Conservation (phyloP, 257 asterid species). For the Linaria vulgaris region DNA sequence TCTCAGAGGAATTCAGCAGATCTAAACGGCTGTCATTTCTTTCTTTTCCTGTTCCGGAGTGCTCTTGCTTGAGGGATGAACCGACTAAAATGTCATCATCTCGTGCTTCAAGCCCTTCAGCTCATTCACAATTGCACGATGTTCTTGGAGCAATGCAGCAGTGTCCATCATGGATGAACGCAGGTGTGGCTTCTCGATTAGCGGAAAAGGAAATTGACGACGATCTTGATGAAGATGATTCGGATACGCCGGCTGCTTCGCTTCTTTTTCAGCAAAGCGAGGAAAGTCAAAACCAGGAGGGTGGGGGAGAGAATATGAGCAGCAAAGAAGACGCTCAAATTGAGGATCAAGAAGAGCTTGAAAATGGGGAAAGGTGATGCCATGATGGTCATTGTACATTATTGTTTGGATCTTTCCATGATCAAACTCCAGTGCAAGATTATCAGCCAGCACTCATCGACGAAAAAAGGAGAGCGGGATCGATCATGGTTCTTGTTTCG, state of each 20-base stretch:
- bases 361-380: conserved; percentile 80
- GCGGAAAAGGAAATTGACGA: conserved; percentile 48
- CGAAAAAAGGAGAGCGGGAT: background rate
- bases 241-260: conserved; percentile 52
- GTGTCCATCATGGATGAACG: conserved; percentile 78
- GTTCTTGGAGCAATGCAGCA: conserved; percentile 39
- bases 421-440: background rate
- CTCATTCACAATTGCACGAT: conserved; percentile 33
- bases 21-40: conserved; percentile 64
- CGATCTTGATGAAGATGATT: conserved; percentile 59
- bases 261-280: conserved; percentile 51
- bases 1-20: conserved; percentile 40
- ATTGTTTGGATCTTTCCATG: conserved; percentile 12
- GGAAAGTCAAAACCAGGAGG: conserved; percentile 48
- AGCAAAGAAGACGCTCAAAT: conserved; percentile 75
- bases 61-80: conserved; percentile 53
- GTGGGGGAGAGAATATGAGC: conserved; percentile 46
- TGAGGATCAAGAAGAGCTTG: conserved; percentile 96
- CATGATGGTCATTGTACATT: background rate
- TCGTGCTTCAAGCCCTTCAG: conserved; percentile 40
- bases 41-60: conserved; percentile 84
- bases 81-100: conserved; percentile 25
- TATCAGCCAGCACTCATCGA: background rate
- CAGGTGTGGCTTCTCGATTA: conserved; percentile 26
- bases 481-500: background rate